Evolutionary conservation across 805 yeast genomes (phyloP), one percentile per base, ranked within the genome.

Genomic region (Priceomyces carsonii): DNA sequence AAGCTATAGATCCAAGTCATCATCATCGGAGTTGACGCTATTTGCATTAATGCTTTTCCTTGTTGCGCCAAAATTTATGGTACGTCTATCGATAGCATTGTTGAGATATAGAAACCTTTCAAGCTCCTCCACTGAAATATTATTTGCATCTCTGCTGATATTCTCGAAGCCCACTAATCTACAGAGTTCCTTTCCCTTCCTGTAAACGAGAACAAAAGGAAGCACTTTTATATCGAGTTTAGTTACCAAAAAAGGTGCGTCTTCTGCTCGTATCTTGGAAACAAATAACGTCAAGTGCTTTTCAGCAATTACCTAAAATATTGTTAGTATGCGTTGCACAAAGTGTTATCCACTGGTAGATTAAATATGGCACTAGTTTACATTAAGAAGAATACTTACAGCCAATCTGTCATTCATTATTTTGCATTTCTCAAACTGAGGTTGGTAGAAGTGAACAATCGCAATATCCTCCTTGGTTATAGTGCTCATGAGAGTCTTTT

Each of bases 241-340:
- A 2, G 77, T 61, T 4, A 79, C 87, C 29, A 88, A 61, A 50
- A 87, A 87, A 3, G 95, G 89, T 1, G 90, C 84, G 24, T 73
- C 61, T 22, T 67, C 73, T 0, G 85, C 95, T 36, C 72, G 66
- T 3, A 84, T 71, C 29, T 73, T 67, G 14, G 73, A 56, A 39
- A 83, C 76, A 38, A 66, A 68, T 1, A 85, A 66, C 2, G 65
- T 61, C 30, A 82, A 50, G 57, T 86, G 85, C 43, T 73, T 76
- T 38, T 69, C 69, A 1, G 91, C 79, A 6, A 86, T 49, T 13
- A 55, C 47, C 26, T 48, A 55, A 29, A 21, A 12, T 6, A 13
- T 6, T 26, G 43, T 39, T 39, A 39, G 40, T 36, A 36, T 8
- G n/a, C 10, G 17, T 18, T 18, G 14, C 5, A 30, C 10, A 20